phyloP scores from a whole-genome alignment of 2,329 filamentous ascomycete genomes.

The Colletotrichum echinochloae region DNA sequence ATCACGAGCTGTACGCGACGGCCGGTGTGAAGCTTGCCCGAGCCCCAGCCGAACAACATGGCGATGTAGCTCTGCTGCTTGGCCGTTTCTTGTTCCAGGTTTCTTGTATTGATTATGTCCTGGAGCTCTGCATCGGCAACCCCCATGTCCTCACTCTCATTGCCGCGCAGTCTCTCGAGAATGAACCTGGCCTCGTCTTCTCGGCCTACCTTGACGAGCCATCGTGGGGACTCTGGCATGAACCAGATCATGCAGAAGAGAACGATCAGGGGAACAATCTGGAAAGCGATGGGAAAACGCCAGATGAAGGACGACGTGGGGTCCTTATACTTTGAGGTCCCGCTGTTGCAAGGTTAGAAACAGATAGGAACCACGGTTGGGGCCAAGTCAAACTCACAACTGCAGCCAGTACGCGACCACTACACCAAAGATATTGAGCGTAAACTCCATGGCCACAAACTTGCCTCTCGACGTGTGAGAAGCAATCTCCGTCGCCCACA shows the following conservation, averaged over 20 bases:
- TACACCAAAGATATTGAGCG: slow-evolving; percentile 62
- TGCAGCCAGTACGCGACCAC: slow-evolving; percentile 68
- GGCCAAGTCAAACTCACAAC: slow-evolving; percentile 50
- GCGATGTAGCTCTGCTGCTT: slow-evolving; percentile 69
- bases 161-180: slow-evolving; percentile 72
- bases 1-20: slow-evolving; percentile 77
- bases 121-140: slow-evolving; percentile 72
- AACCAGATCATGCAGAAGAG: slow-evolving; percentile 70
- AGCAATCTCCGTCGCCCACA: slow-evolving; percentile 78
- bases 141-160: slow-evolving; percentile 54
- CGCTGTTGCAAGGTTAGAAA: slow-evolving; percentile 34
- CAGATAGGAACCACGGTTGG: neutral
- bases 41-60: slow-evolving; percentile 76
- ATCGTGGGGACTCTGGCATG: slow-evolving; percentile 77
- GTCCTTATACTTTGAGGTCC: slow-evolving; percentile 53
- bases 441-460: slow-evolving; percentile 79
- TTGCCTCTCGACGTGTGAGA: slow-evolving; percentile 76
- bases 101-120: slow-evolving; percentile 68
- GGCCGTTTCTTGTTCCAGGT: slow-evolving; percentile 71
- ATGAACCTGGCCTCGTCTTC: slow-evolving; percentile 76
- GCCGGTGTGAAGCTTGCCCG: slow-evolving; percentile 73
- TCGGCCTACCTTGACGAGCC: slow-evolving; percentile 74
- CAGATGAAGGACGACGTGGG: slow-evolving; percentile 70
- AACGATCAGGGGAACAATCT: slow-evolving; percentile 72
- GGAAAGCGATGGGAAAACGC: slow-evolving; percentile 78